These are phyloP conservation scores for Podospora comata DNA, from an alignment of 495 filamentous ascomycete species.

Conservation along the genomic window DNA sequence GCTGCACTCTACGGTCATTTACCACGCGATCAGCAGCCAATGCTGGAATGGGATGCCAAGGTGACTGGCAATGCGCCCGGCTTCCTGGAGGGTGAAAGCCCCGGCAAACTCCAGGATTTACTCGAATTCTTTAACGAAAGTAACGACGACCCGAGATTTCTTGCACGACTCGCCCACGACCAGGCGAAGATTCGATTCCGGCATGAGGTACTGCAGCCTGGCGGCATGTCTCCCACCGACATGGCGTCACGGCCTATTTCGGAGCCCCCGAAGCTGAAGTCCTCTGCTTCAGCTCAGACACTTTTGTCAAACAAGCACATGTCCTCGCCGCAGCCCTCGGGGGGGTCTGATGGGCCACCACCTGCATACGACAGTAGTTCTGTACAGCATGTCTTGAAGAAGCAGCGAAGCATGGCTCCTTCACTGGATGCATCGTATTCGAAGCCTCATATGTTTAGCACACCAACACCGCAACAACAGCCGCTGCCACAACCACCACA, in stretches of 20 bases:
- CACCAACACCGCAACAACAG: constrained; percentile 7
- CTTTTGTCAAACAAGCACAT: constrained; percentile 23
- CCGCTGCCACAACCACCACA: constrained; percentile 7
- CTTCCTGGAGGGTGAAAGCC: constrained; percentile 46
- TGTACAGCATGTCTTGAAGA: constrained; percentile 12
- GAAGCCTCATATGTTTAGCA: neutral
- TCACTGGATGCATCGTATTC: neutral
- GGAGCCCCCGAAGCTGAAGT: constrained; percentile 25
- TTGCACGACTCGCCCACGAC: constrained; percentile 42
- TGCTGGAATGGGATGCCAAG: constrained; percentile 46
- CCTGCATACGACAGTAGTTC: constrained; percentile 10
- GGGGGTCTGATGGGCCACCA: neutral
- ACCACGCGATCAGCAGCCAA: constrained; percentile 41
- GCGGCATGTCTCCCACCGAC: constrained; percentile 10
- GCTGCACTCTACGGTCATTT: constrained; percentile 39
- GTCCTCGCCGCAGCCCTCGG: constrained; percentile 23
- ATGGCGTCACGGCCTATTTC: constrained; percentile 22
- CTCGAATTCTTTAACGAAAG: constrained; percentile 48
- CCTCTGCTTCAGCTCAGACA: constrained; percentile 9
- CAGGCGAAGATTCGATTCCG: constrained; percentile 42
- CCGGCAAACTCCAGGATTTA: constrained; percentile 49
- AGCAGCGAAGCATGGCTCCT: constrained; percentile 24
- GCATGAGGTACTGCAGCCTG: constrained; percentile 12
- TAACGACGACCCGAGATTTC: constrained; percentile 39
- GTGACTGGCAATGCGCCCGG: constrained; percentile 48